These are phyloP conservation scores for Phytophthora kernoviae DNA, from an alignment of 352 stramenopile genomes.

Conservation along the genomic window DNA sequence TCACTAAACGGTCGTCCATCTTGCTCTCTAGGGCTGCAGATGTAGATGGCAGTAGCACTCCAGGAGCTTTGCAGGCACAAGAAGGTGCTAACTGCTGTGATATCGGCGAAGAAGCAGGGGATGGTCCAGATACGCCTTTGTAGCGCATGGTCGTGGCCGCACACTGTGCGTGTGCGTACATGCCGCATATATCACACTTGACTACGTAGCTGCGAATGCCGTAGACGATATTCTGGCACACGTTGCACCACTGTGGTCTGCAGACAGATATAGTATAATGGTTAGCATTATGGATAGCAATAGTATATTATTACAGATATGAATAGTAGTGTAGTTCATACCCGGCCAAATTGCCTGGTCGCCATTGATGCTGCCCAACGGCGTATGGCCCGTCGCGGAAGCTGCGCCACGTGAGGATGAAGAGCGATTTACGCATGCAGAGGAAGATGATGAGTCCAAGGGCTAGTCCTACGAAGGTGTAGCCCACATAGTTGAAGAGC, in stretches of 20 bases:
- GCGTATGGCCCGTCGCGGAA: constrained; percentile 80
- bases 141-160: constrained; percentile 57
- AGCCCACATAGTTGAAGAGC: constrained; percentile 65
- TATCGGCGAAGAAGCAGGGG: background rate
- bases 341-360: constrained; percentile 73
- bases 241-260: constrained; percentile 82
- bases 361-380: constrained; percentile 77
- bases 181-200: constrained; percentile 85
- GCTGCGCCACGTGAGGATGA: constrained; percentile 83
- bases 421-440: constrained; percentile 70
- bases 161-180: constrained; percentile 82
- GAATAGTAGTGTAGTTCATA: constrained; percentile 20
- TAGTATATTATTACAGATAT: background rate
- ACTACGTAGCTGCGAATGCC: constrained; percentile 88
- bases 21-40: constrained; percentile 25
- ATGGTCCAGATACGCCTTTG: constrained; percentile 27
- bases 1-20: constrained; percentile 5
- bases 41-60: constrained; percentile 14
- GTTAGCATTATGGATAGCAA: constrained; percentile 11
- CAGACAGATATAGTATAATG: background rate
- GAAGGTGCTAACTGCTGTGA: constrained; percentile 1
- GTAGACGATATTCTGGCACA: constrained; percentile 81
- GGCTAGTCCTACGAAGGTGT: constrained; percentile 52
- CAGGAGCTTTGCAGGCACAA: constrained; percentile 30
- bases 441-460: constrained; percentile 59